These are phyloP conservation scores for Hortiboletus rubellus DNA, from an alignment of 1,284 basidiomycete genomes.

Conservation along the genomic window DNA sequence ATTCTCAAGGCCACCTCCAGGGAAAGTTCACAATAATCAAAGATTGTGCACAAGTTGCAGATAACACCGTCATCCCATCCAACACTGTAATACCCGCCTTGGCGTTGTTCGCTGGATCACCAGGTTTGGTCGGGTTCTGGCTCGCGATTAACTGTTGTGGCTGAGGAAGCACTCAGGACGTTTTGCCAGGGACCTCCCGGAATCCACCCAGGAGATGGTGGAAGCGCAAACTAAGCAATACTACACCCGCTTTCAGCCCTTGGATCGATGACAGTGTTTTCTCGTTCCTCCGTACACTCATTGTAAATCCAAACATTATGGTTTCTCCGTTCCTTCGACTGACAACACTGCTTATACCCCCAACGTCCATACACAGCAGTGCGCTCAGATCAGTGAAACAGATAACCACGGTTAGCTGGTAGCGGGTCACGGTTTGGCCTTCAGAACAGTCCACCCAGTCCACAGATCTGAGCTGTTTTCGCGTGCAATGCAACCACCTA, in stretches of 20 bases:
- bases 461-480: background rate
- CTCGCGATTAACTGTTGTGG: background rate
- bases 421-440: too few relatives aligned
- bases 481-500: background rate
- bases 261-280: constrained; percentile 34
- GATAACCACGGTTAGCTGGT: too few relatives aligned
- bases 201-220: constrained; percentile 83
- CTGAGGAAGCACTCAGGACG: constrained; percentile 52
- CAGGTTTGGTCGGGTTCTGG: constrained; percentile 52
- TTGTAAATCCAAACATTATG: constrained; percentile 4
- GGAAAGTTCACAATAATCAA: constrained; percentile 98
- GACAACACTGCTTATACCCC: background rate
- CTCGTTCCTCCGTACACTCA: background rate
- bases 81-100: constrained; percentile 92
- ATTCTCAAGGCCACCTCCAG: constrained; percentile 43
- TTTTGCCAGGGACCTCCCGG: constrained; percentile 83
- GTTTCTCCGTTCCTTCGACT: background rate
- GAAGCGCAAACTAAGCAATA: constrained; percentile 79
- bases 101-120: constrained; percentile 85
- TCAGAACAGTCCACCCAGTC: too few relatives aligned
- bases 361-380: background rate
- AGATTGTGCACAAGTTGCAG: constrained; percentile 87
- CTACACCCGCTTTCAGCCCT: constrained; percentile 64
- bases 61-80: constrained; percentile 87
- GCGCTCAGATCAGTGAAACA: too few relatives aligned